These are phyloP conservation scores for Rhodotorula glutinis DNA, from an alignment of 1,284 basidiomycete species.

Conservation along the genomic window DNA sequence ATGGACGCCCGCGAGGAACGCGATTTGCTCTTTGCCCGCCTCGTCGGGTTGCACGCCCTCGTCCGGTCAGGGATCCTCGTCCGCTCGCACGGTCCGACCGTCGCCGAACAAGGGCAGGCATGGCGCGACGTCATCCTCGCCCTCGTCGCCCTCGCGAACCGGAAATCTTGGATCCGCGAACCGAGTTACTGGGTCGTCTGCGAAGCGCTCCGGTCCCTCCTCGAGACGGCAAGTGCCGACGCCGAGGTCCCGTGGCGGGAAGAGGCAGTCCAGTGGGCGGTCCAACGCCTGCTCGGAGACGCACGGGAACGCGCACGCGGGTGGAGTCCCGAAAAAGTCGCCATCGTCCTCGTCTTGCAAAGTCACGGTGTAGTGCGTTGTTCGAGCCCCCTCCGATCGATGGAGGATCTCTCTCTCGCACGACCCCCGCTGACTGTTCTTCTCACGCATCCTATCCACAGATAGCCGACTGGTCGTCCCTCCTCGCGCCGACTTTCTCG, in stretches of 20 bases:
- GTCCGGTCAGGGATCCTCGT: constrained; percentile 77
- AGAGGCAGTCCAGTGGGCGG: constrained; percentile 59
- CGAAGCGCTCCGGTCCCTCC: constrained; percentile 62
- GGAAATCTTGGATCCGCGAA: constrained; percentile 88
- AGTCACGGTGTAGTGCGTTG: constrained; percentile 53
- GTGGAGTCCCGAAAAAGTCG: constrained; percentile 87
- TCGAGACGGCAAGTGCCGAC: constrained; percentile 51
- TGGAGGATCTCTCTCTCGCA: too few relatives aligned
- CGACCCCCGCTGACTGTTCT: too few relatives aligned
- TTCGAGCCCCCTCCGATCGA: not conserved
- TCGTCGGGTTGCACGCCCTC: constrained; percentile 82
- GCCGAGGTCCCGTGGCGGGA: constrained; percentile 59
- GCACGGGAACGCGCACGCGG: constrained; percentile 35
- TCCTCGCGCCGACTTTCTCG: constrained; percentile 71
- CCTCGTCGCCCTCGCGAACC: constrained; percentile 60
- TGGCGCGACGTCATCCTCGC: constrained; percentile 64
- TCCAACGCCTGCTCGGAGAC: constrained; percentile 57
- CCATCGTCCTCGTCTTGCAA: constrained; percentile 70
- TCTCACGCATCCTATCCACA: constrained; percentile 14
- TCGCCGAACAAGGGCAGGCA: constrained; percentile 60
- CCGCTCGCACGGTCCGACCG: constrained; percentile 58
- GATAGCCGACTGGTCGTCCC: constrained; percentile 63
- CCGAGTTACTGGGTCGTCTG: constrained; percentile 82
- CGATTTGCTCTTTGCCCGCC: constrained; percentile 83
- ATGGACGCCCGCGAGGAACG: constrained; percentile 64